These are phyloP conservation scores for Hippophae tibetana DNA, from an alignment of 306 rosid genomes.

Conservation along the genomic window DNA sequence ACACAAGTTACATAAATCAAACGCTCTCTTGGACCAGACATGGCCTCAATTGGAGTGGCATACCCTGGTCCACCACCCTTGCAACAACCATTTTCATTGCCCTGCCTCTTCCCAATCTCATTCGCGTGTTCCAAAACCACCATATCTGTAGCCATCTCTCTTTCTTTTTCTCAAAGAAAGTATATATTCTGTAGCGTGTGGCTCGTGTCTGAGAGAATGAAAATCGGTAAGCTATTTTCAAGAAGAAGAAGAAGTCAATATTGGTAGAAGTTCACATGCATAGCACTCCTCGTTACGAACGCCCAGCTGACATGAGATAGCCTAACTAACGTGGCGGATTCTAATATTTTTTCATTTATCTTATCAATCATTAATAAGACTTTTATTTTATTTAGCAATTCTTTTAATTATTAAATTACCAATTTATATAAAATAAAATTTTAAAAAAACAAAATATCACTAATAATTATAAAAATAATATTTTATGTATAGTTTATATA, in stretches of 20 bases:
- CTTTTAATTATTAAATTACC: too few relatives aligned
- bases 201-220: too few relatives aligned
- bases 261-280: not conserved
- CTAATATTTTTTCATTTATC: too few relatives aligned
- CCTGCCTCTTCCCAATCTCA: constrained; percentile 19
- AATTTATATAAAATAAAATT: too few relatives aligned
- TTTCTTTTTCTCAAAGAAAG: constrained; percentile 2
- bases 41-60: constrained; percentile 66
- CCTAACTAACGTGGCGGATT: not conserved
- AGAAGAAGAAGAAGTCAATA: not conserved
- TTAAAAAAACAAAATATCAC: too few relatives aligned
- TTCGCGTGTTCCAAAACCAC: constrained; percentile 6
- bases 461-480: not conserved
- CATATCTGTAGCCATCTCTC: constrained; percentile 29
- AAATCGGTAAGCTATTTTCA: too few relatives aligned
- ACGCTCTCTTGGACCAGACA: constrained; percentile 76
- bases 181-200: not conserved
- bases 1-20: constrained; percentile 69
- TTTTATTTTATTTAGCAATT: too few relatives aligned
- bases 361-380: too few relatives aligned
- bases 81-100: constrained; percentile 23
- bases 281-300: not conserved
- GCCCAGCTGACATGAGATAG: not conserved
- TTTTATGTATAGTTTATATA: not conserved
- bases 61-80: constrained; percentile 76